Conservation (phyloP, 192 early-diverging fungal species). For the Coemansia sp. region DNA sequence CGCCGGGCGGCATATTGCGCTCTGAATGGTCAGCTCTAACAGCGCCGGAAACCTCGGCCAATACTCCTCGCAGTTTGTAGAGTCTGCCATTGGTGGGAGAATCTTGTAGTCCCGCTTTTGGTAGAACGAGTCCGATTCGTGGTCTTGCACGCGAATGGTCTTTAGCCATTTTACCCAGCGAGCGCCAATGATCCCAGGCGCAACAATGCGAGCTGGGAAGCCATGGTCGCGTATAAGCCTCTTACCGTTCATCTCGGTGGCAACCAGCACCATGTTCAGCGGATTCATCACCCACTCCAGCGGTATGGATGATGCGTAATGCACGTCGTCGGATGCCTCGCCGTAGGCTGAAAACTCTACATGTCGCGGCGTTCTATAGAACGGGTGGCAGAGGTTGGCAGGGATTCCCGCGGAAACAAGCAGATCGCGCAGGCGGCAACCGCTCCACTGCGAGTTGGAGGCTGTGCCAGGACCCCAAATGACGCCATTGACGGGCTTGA, state of each 20-base stretch:
- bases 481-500: constrained; percentile 78
- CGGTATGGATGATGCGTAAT: constrained; percentile 79
- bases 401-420: constrained; percentile 65
- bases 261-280: constrained; percentile 72
- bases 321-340: constrained; percentile 66
- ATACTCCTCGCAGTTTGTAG: constrained; percentile 45
- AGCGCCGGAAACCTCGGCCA: constrained; percentile 57
- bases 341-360: constrained; percentile 69
- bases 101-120: constrained; percentile 87
- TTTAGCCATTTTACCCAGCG: constrained; percentile 85
- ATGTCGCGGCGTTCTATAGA: constrained; percentile 56
- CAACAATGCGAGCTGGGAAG: constrained; percentile 81
- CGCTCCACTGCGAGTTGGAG: constrained; percentile 78
- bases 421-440: constrained; percentile 76
- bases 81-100: constrained; percentile 70
- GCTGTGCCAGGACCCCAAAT: constrained; percentile 81
- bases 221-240: constrained; percentile 82
- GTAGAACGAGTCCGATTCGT: constrained; percentile 68
- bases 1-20: constrained; percentile 67
- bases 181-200: constrained; percentile 89
- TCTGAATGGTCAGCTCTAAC: constrained; percentile 83
- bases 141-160: constrained; percentile 60
- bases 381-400: constrained; percentile 49
- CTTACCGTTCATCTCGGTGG: constrained; percentile 79
- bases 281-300: constrained; percentile 69